A percentile compares a stretch with the other conserved stretches of the same genome.
These are phyloP conservation scores for Globisporangium orthogonon DNA, from an alignment of 352 stramenopile species.

Conservation along the genomic window DNA sequence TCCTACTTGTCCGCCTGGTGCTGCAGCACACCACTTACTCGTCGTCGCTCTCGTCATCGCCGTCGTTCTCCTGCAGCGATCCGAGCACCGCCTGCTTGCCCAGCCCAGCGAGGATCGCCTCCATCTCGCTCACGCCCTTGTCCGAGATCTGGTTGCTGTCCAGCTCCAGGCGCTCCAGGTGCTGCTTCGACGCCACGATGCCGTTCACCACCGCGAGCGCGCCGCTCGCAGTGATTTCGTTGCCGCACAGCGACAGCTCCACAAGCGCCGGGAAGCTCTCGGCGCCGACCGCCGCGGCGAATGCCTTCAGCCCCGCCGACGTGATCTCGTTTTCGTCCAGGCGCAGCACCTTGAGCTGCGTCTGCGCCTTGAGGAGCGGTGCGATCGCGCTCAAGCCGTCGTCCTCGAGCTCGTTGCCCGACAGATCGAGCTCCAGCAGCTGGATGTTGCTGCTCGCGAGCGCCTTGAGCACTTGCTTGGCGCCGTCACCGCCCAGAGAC, in stretches of 20 bases:
- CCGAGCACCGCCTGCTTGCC: slow-evolving; percentile 54
- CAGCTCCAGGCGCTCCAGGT: slow-evolving; percentile 43
- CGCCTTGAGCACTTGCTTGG: slow-evolving; percentile 57
- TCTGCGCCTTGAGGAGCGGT: slow-evolving; percentile 48
- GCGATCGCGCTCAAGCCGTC: slow-evolving; percentile 60
- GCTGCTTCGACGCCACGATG: slow-evolving; percentile 33
- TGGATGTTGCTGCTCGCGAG: slow-evolving; percentile 54
- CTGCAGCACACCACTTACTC: not conserved
- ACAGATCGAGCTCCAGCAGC: slow-evolving; percentile 83
- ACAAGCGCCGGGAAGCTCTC: slow-evolving; percentile 30
- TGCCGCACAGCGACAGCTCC: slow-evolving; percentile 56
- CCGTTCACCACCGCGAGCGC: slow-evolving; percentile 48
- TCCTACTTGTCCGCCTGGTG: not conserved
- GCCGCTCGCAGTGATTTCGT: slow-evolving; percentile 74
- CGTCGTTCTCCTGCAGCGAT: slow-evolving; percentile 80
- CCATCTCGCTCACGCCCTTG: slow-evolving; percentile 42
- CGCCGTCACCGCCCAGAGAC: slow-evolving; percentile 76
- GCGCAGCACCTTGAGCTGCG: slow-evolving; percentile 46
- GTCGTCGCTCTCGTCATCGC: slow-evolving; percentile 59
- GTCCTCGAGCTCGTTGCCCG: slow-evolving; percentile 83
- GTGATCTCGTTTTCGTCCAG: slow-evolving; percentile 84
- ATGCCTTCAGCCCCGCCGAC: slow-evolving; percentile 39
- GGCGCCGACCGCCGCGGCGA: slow-evolving; percentile 20
- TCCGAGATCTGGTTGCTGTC: slow-evolving; percentile 76
- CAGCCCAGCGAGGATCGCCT: slow-evolving; percentile 29